Evolutionary conservation across 2,329 filamentous ascomycete species (phyloP).

Genomic region (Claviceps fusiformis): DNA sequence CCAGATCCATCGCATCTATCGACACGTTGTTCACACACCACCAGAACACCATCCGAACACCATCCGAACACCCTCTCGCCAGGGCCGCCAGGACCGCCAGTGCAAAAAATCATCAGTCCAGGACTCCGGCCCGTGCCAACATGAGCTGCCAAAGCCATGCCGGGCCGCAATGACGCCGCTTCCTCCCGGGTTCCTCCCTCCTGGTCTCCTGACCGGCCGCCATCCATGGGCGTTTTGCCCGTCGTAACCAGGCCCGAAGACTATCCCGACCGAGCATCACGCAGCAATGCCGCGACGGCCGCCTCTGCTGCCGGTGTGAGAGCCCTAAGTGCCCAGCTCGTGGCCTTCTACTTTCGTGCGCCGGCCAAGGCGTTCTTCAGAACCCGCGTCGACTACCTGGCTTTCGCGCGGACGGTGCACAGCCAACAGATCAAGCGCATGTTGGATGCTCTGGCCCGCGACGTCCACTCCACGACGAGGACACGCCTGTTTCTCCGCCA

Average conservation of each 20-base stretch:
- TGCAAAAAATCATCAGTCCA: background rate
- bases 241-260: constrained; percentile 23
- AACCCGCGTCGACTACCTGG: constrained; percentile 71
- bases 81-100: background rate
- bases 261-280: constrained; percentile 31
- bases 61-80: background rate
- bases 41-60: no score
- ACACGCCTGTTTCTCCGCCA: constrained; percentile 22
- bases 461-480: constrained; percentile 22
- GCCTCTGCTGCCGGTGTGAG: constrained; percentile 78
- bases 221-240: constrained; percentile 28
- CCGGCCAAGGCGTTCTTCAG: constrained; percentile 89
- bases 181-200: constrained; percentile 13
- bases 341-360: constrained; percentile 84
- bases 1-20: no score
- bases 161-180: constrained; percentile 18
- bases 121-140: constrained; percentile 5
- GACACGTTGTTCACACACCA: no score
- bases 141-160: constrained; percentile 22
- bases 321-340: constrained; percentile 67
- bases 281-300: constrained; percentile 48
- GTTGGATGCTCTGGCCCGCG: constrained; percentile 21
- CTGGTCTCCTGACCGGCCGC: constrained; percentile 7
- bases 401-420: constrained; percentile 41
- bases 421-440: constrained; percentile 28